Evolutionary conservation across 2,329 filamentous ascomycete species (phyloP), one percentile per base, ranked within the genome.

Genomic region (Xylaria polymorpha): DNA sequence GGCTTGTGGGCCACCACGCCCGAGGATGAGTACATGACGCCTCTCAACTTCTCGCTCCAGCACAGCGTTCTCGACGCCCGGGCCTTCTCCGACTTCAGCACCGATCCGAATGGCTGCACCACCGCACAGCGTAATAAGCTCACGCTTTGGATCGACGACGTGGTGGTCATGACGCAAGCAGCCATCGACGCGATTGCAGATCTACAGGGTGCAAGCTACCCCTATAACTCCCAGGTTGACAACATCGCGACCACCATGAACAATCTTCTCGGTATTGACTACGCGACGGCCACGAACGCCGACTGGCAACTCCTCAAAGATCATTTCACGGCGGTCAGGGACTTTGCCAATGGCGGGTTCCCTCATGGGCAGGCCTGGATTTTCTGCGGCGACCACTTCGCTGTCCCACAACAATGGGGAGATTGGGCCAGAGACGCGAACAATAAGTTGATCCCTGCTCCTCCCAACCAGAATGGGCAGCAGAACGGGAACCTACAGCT

Each of bases 361-460:
- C 43, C 56, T 41, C 37, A 44, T 12, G 37, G 44, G 32, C 59
- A 51, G 29, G 18, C 59, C 32, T 61, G 59, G 59, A 61, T 61
- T 22, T 61, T 61, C 43, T 61, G 59, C 44, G 59, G 59, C 43
- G 59, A 61, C 59, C 29, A 50, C 43, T 61, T 37, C 29, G 32
- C 59, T 37, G 59, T 29, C 10, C 59, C 59, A 37, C 18, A 61
- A 18, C 59, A 61, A 61, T 61, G 59, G 59, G 35, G 44, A 25
- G 59, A 51, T 51, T 39, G 12, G 12, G 59, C 18, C 29, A n/a
- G 10, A 35, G 18, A 61, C 22, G 12, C 6, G 32, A 10, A 41
- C 3, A 25, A 12, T 2, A 2, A 37, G 35, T 37, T 9, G 8
- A 12, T 37, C 35, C 35, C 35, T 37, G 35, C 7, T 37, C 35